These are phyloP conservation scores for Glebionis coronaria DNA, from an alignment of 129 eudicot genomes.

Conservation along the genomic window DNA sequence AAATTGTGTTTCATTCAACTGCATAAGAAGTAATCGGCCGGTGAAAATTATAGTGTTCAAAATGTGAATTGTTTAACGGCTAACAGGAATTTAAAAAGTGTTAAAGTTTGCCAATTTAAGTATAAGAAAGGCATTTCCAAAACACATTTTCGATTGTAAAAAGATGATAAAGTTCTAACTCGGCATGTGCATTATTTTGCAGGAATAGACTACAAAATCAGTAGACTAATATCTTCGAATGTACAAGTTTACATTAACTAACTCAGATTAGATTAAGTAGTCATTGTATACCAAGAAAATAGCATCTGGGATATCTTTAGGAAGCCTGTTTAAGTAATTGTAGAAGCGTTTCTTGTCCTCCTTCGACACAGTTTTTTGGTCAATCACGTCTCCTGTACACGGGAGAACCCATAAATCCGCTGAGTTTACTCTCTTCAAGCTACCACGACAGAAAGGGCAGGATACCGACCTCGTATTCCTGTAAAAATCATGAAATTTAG, in stretches of 20 bases:
- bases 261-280: conserved; percentile 44
- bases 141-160: conserved; percentile 14
- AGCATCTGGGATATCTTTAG: conserved; percentile 60
- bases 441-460: conserved; percentile 80
- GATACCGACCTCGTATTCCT: conserved; percentile 71
- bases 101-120: conserved; percentile 13
- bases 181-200: conserved; percentile 25
- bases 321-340: conserved; percentile 55
- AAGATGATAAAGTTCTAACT: conserved; percentile 14
- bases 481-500: conserved; percentile 27
- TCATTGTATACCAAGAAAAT: conserved; percentile 56
- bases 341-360: conserved; percentile 57
- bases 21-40: neutral
- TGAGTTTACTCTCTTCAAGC: conserved; percentile 63
- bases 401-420: conserved; percentile 75
- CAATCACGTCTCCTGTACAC: conserved; percentile 53
- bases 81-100: neutral
- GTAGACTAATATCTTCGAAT: conserved; percentile 13
- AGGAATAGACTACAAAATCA: conserved; percentile 28
- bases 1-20: no score
- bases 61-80: no score
- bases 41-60: neutral
- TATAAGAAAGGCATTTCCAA: neutral
- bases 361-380: conserved; percentile 44
- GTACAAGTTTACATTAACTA: conserved; percentile 22